Evolutionary conservation across 192 early-diverging fungal species (phyloP).

Genomic region (Entomortierella beljakovae): DNA sequence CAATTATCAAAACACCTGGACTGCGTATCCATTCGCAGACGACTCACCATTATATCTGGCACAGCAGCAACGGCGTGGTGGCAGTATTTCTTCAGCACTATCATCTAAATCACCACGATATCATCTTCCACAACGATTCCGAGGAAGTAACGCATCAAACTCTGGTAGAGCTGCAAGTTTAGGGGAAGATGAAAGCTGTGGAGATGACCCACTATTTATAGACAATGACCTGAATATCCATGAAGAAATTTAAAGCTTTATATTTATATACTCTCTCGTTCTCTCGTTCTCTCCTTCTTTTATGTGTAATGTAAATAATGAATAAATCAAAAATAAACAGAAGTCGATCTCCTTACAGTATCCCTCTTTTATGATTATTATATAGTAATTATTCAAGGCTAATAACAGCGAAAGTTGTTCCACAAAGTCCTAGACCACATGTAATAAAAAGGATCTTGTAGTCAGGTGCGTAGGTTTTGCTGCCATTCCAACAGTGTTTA

Average conservation of each 20-base stretch:
- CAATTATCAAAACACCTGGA: constrained; percentile 45
- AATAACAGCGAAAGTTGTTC: no score
- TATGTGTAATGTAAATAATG: no score
- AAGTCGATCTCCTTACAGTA: no score
- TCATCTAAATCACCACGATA: constrained; percentile 22
- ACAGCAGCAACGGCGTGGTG: constrained; percentile 31
- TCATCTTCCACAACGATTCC: constrained; percentile 1
- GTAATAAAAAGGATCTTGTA: no score
- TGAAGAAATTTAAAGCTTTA: constrained; percentile 3
- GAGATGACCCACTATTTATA: constrained; percentile 52
- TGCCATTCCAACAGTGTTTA: no score
- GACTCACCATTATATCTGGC: constrained; percentile 34
- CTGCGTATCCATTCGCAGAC: constrained; percentile 40
- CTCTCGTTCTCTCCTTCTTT: no score
- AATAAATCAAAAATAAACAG: no score
- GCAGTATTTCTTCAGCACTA: neutral
- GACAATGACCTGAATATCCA: constrained; percentile 49
- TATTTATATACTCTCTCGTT: no score
- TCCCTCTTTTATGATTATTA: no score
- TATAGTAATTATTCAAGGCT: no score
- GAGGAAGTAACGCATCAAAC: neutral
- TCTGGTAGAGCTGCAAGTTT: neutral
- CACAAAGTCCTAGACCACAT: no score
- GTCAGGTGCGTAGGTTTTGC: no score
- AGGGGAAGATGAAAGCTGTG: constrained; percentile 43